These are phyloP conservation scores for Pestalotiopsis sp. DNA, from an alignment of 2,329 filamentous ascomycete species.

Conservation along the genomic window DNA sequence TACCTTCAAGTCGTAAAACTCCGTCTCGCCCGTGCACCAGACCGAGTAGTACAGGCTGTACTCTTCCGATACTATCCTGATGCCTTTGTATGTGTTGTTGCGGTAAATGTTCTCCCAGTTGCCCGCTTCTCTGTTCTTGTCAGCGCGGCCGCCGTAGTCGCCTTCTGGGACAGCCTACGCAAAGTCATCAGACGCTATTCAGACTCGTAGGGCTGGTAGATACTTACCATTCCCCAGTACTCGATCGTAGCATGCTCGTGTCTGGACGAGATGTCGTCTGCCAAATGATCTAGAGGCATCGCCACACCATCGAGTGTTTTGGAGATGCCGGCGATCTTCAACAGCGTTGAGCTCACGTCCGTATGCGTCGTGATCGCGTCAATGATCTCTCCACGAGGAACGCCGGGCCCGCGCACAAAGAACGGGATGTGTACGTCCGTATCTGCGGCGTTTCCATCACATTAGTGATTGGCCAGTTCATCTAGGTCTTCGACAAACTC, in stretches of 20 bases:
- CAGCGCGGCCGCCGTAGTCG: neutral
- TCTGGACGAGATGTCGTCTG: constrained; percentile 15
- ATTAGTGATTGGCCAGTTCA: no score
- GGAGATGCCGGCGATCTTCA: constrained; percentile 37
- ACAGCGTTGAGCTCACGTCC: constrained; percentile 57
- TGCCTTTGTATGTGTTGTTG: constrained; percentile 62
- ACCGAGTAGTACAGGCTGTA: constrained; percentile 68
- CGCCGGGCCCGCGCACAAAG: constrained; percentile 60
- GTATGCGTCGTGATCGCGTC: constrained; percentile 55
- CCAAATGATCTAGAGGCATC: constrained; percentile 39
- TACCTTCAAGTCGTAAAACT: constrained; percentile 65
- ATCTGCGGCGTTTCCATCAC: constrained; percentile 39
- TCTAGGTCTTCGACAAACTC: neutral
- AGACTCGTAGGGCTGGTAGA: neutral
- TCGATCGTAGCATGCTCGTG: constrained; percentile 45
- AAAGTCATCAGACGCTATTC: neutral
- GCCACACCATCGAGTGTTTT: constrained; percentile 53
- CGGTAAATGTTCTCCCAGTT: neutral
- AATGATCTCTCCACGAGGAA: constrained; percentile 41
- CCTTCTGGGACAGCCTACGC: neutral
- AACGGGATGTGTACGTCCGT: constrained; percentile 63
- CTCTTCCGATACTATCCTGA: constrained; percentile 51
- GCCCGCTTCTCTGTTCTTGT: neutral
- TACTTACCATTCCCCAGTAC: constrained; percentile 44
- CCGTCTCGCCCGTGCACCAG: constrained; percentile 69